A percentile compares a stretch with the other conserved stretches of the same genome.
Evolutionary conservation across 2,329 filamentous ascomycete species (phyloP).

Genomic region (Verticillium alfalfae): DNA sequence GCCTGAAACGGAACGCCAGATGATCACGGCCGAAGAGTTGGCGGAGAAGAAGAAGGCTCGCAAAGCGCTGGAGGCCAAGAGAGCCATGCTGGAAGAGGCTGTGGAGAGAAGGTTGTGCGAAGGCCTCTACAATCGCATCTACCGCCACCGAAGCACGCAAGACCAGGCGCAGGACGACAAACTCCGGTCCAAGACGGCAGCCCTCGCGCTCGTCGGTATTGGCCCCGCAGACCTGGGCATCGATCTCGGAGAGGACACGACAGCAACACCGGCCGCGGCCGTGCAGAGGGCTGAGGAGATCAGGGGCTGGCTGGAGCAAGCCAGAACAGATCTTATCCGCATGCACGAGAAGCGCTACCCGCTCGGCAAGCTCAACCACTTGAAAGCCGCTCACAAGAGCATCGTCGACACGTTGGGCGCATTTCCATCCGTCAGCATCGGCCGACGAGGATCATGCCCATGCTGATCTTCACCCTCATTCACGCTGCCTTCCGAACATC

Average conservation of each 20-base stretch:
- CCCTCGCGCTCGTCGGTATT: slow-evolving; percentile 85
- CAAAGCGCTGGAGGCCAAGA: slow-evolving; percentile 72
- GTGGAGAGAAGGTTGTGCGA: slow-evolving; percentile 84
- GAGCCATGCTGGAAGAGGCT: slow-evolving; percentile 75
- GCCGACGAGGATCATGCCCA: slow-evolving; percentile 94
- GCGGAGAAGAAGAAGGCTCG: slow-evolving; percentile 73
- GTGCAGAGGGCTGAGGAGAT: slow-evolving; percentile 63
- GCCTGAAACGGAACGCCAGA: slow-evolving; percentile 61
- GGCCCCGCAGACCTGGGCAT: slow-evolving; percentile 79
- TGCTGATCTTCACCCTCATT: slow-evolving; percentile 96
- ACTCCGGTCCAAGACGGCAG: slow-evolving; percentile 87
- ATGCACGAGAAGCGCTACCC: slow-evolving; percentile 90
- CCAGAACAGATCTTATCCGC: slow-evolving; percentile 63
- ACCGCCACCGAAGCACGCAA: slow-evolving; percentile 83
- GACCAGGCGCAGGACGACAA: slow-evolving; percentile 96
- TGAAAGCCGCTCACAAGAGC: slow-evolving; percentile 84
- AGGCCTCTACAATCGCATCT: slow-evolving; percentile 80
- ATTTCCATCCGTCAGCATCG: slow-evolving; percentile 73
- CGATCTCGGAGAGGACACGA: slow-evolving; percentile 55
- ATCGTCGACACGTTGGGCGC: slow-evolving; percentile 79
- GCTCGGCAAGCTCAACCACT: slow-evolving; percentile 80
- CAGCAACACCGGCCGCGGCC: slow-evolving; percentile 50
- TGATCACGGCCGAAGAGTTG: slow-evolving; percentile 86
- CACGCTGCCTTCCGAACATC: slow-evolving; percentile 76
- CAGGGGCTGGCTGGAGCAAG: slow-evolving; percentile 63